Evolutionary conservation across 2,329 filamentous ascomycete genomes (phyloP).

Genomic region (Amauroascus verrucosus): DNA sequence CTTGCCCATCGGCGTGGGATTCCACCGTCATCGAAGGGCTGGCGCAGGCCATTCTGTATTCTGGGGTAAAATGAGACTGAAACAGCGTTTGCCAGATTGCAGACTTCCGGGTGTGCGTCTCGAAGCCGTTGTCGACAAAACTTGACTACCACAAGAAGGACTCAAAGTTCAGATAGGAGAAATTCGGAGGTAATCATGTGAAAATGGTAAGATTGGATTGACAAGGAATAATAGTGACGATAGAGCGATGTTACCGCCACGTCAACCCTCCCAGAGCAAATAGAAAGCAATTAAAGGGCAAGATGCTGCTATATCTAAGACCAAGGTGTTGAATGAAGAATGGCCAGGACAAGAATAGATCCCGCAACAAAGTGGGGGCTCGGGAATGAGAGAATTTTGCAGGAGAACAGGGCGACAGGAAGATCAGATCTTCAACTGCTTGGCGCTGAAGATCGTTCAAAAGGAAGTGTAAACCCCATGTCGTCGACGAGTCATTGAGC

Average conservation of each 20-base stretch:
- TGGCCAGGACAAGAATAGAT: not conserved
- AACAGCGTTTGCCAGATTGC: not conserved
- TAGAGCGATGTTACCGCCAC: not conserved
- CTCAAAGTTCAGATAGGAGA: not conserved
- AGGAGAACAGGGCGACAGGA: not conserved
- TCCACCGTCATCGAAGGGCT: constrained; percentile 33
- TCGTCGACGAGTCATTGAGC: not conserved
- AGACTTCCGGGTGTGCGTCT: not conserved
- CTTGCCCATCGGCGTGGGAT: constrained; percentile 23
- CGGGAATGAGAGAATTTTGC: not conserved
- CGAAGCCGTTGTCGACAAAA: not conserved
- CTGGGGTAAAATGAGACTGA: not conserved
- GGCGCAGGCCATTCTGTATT: constrained; percentile 30
- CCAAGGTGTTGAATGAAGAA: not conserved
- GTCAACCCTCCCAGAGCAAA: not conserved
- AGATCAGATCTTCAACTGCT: not conserved
- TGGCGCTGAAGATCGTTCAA: not conserved
- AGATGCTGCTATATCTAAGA: not conserved
- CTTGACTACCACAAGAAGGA: not conserved
- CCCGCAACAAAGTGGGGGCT: not conserved
- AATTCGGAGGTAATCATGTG: not conserved
- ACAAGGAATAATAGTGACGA: not conserved
- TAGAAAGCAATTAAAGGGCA: not conserved
- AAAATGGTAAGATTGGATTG: not conserved
- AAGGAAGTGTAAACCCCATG: not conserved